Evolutionary conservation across 805 yeast species (phyloP).

Genomic region (Wickerhamomyces xylosicus): DNA sequence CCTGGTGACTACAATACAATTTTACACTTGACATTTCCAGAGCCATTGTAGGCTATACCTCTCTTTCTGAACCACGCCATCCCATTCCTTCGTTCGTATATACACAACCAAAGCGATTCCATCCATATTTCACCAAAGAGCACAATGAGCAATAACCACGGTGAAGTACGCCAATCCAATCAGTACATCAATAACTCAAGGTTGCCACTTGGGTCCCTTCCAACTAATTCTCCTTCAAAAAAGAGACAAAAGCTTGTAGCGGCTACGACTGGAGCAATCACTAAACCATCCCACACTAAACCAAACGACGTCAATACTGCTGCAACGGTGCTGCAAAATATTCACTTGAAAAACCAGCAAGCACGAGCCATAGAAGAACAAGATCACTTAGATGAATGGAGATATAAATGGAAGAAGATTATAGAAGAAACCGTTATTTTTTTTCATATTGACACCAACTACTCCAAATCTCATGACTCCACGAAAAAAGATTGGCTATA

Average conservation of each 20-base stretch:
- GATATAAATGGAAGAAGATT: slow-evolving; percentile 46
- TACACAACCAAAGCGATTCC: no score
- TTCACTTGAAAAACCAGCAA: no score
- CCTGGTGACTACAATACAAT: no score
- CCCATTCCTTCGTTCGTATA: no score
- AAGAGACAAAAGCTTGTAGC: not conserved
- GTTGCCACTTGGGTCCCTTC: not conserved
- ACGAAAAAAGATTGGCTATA: slow-evolving; percentile 20
- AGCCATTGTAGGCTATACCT: no score
- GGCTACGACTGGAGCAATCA: not conserved
- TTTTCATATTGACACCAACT: slow-evolving; percentile 23
- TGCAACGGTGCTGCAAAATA: no score
- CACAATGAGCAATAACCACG: not conserved
- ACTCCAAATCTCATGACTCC: slow-evolving; percentile 18
- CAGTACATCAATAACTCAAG: not conserved
- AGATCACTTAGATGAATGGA: slow-evolving; percentile 39
- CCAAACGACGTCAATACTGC: no score
- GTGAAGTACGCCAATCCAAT: not conserved
- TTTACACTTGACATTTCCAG: no score
- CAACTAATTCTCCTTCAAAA: not conserved
- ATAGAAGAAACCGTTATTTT: slow-evolving; percentile 47
- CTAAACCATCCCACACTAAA: not conserved
- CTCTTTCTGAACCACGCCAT: no score
- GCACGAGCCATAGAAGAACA: slow-evolving; percentile 1
- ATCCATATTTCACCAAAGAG: no score